A percentile compares a stretch with the other conserved stretches of the same genome.
phyloP scores from a whole-genome alignment of 169 alveolate species.

The Eimeria sp. region DNA sequence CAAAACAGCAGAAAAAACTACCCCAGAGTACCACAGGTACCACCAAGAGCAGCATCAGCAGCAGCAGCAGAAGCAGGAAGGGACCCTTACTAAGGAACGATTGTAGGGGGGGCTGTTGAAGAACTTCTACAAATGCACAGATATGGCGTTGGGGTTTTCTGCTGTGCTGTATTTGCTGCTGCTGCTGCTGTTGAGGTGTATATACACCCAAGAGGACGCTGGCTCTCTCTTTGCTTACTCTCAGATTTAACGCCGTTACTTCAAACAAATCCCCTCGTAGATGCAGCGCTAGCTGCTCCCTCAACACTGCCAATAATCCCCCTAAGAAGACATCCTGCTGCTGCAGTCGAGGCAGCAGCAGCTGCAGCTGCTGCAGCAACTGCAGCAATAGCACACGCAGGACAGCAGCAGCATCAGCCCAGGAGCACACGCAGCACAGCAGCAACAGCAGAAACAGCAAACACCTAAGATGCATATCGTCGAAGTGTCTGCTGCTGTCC shows the following conservation, averaged over 20 bases:
- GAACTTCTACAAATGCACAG: neutral
- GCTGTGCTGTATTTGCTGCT: neutral
- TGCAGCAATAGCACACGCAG: neutral
- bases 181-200: neutral
- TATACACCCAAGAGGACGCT: neutral
- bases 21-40: neutral
- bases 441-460: neutral
- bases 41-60: neutral
- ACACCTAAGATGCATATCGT: no score
- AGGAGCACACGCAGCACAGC: neutral
- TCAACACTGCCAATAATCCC: neutral
- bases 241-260: neutral
- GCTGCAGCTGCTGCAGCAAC: slow-evolving; percentile 8
- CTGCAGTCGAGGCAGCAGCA: neutral
- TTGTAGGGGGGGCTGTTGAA: neutral
- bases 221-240: neutral
- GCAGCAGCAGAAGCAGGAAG: neutral
- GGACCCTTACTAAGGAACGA: neutral
- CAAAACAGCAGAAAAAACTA: neutral
- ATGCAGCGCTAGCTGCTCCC: neutral
- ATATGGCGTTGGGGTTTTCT: neutral
- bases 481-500: no score
- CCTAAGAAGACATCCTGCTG: neutral
- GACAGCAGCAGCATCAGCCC: neutral
- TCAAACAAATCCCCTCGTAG: neutral